Evolutionary conservation across 306 rosid genomes (phyloP).

Genomic region (Boehmeria nivea): DNA sequence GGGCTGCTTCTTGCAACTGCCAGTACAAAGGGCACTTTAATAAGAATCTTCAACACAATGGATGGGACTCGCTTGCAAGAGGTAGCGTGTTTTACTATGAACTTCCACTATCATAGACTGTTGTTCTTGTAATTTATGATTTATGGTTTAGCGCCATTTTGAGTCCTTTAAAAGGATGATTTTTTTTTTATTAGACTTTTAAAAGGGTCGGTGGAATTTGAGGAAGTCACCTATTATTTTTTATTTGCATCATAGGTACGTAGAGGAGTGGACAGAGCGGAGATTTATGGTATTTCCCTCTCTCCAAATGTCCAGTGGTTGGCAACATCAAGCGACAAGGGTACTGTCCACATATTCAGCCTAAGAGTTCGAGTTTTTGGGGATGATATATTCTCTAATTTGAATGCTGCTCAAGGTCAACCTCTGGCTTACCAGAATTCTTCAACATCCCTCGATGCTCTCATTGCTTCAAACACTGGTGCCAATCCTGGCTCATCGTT

Average conservation of each 20-base stretch:
- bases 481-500: constrained; percentile 82
- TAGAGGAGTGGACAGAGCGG: constrained; percentile 91
- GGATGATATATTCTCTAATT: constrained; percentile 40
- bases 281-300: constrained; percentile 71
- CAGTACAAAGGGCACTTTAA: constrained; percentile 84
- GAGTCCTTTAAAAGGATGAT: too few species aligned
- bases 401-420: constrained; percentile 44
- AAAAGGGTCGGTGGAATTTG: background rate
- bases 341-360: constrained; percentile 84
- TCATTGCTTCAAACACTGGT: constrained; percentile 63
- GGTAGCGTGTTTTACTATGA: constrained; percentile 35
- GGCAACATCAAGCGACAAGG: constrained; percentile 93
- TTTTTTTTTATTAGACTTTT: background rate
- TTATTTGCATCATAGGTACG: constrained; percentile 52
- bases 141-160: too few species aligned
- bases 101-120: too few species aligned
- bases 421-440: constrained; percentile 63
- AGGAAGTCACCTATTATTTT: background rate
- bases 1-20: constrained; percentile 99
- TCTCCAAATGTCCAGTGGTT: constrained; percentile 90
- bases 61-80: constrained; percentile 88
- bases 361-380: constrained; percentile 79
- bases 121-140: too few species aligned
- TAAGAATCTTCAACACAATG: constrained; percentile 94
- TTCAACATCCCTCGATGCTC: constrained; percentile 66